A percentile compares a stretch with the other conserved stretches of the same genome.
These are phyloP conservation scores for Diaporthe citriasiana DNA, from an alignment of 2,329 filamentous ascomycete genomes.

Conservation along the genomic window DNA sequence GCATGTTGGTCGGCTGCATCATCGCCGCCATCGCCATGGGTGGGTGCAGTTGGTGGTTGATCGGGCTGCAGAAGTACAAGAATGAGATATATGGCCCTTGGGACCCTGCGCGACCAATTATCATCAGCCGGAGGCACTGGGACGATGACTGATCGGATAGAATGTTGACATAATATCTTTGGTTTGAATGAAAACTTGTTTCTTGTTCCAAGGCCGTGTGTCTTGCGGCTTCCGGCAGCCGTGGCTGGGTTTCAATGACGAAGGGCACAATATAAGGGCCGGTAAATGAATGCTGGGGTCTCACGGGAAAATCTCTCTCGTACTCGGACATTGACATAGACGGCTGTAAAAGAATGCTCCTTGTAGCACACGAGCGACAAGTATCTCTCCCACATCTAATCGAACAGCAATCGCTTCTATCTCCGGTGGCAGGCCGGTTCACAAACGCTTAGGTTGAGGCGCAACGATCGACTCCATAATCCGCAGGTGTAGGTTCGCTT, in stretches of 20 bases:
- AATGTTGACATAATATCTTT: conserved; percentile 1
- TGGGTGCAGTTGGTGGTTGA: conserved; percentile 97
- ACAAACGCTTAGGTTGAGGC: too few relatives aligned
- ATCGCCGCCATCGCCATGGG: conserved; percentile 86
- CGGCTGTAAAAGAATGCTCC: too few relatives aligned
- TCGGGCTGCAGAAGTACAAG: conserved; percentile 97
- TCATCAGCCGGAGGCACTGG: conserved; percentile 76
- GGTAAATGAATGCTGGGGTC: neutral
- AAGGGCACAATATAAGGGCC: neutral
- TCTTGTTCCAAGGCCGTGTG: neutral
- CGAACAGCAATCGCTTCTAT: neutral
- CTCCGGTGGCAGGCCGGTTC: neutral
- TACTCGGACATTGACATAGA: neutral
- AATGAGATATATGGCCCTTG: conserved; percentile 98
- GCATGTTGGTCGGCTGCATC: conserved; percentile 82
- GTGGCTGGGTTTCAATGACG: neutral
- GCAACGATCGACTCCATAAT: neutral
- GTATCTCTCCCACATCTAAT: neutral
- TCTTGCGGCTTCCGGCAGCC: neutral
- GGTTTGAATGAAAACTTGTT: conserved; percentile 1
- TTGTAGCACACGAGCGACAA: too few relatives aligned
- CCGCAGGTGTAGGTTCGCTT: neutral
- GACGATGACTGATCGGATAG: conserved; percentile 72
- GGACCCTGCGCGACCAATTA: conserved; percentile 93
- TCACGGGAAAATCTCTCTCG: neutral